A percentile compares a stretch with the other conserved stretches of the same genome.
Conservation (phyloP, 495 filamentous ascomycete species). For the Jackrogersella minutella region DNA sequence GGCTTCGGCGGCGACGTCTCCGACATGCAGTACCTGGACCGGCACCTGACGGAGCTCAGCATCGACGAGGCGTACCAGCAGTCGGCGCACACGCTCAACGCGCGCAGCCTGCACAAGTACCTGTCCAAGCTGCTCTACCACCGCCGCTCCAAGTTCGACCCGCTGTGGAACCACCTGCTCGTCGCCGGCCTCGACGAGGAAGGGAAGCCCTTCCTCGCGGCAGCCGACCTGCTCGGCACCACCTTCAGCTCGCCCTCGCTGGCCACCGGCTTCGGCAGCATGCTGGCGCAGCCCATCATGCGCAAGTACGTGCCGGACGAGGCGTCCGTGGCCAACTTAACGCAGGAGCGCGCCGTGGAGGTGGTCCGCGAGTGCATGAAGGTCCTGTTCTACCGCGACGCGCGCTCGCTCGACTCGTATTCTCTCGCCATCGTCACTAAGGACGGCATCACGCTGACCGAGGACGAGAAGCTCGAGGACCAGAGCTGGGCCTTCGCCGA, state of each 20-base stretch:
- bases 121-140: slow-evolving; percentile 93
- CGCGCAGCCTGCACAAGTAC: slow-evolving; percentile 95
- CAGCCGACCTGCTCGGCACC: slow-evolving; percentile 90
- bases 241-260: slow-evolving; percentile 86
- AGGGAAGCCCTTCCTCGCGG: slow-evolving; percentile 84
- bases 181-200: slow-evolving; percentile 86
- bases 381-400: slow-evolving; percentile 97
- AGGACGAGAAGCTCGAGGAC: slow-evolving; percentile 73
- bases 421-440: slow-evolving; percentile 88
- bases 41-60: slow-evolving; percentile 82
- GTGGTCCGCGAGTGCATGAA: slow-evolving; percentile 94
- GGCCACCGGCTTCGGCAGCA: slow-evolving; percentile 92
- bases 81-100: slow-evolving; percentile 69
- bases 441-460: slow-evolving; percentile 81
- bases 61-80: slow-evolving; percentile 85
- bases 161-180: slow-evolving; percentile 93
- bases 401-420: slow-evolving; percentile 88
- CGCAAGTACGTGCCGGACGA: slow-evolving; percentile 84
- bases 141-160: slow-evolving; percentile 93
- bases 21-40: slow-evolving; percentile 98
- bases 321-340: slow-evolving; percentile 70
- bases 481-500: slow-evolving; percentile 99
- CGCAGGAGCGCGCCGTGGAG: slow-evolving; percentile 78
- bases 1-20: slow-evolving; percentile 94
- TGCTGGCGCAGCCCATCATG: slow-evolving; percentile 91